Base-by-base conservation (phyloP, 2,329 filamentous ascomycete species). In the Paraphaeosphaeria sporulosa region DNA sequence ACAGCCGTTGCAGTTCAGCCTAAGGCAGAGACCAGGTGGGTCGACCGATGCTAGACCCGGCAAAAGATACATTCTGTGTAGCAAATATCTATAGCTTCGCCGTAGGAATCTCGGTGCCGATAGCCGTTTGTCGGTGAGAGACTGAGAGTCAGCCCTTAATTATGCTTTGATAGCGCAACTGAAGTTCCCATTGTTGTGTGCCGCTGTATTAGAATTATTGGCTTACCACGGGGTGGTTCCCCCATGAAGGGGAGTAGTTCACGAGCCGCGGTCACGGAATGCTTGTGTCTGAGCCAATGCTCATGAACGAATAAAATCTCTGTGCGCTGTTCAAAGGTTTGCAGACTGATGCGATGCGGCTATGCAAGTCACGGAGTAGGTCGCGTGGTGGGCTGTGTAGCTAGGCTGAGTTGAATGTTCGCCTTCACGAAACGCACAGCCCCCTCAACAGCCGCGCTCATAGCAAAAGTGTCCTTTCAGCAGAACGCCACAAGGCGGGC, bases 1-100 rank as follows among this genome's bases (percentile, higher is more conserved):
- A 47, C 34, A 48, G 25, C 44, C 38, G 47, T 50, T 46, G 55
- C 32, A 23, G 15, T 30, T 51, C 47, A 58, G 55, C 55, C 55
- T 43, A 54, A 58, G 56, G 56, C 56, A 58, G 56, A 58, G 21
- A 58, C 21, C 30, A 17, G 38, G 55, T 19, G 19, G 21, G 36
- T 21, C 55, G n/a, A 34, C 38, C 10, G 3, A 42, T 34, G 10
- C 23, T 27, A 40, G 36, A 1, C 13, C 34, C 21, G 36, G 36
- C 8, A 38, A 42, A 49, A 7, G 9, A 25, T 17, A 48, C 53
- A 19, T 40, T 48, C 42, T 21, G 23, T 15, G 30, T 48, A 38
- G 10, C 17, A 54, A 10, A 54, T 44, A 8, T 46, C 27, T 23
- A n/a, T 27, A 21, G 30, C 9, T 12, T 21, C 12, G 9, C 2